phyloP scores from a whole-genome alignment of 1,284 basidiomycete species.

The Puccinia horiana region DNA sequence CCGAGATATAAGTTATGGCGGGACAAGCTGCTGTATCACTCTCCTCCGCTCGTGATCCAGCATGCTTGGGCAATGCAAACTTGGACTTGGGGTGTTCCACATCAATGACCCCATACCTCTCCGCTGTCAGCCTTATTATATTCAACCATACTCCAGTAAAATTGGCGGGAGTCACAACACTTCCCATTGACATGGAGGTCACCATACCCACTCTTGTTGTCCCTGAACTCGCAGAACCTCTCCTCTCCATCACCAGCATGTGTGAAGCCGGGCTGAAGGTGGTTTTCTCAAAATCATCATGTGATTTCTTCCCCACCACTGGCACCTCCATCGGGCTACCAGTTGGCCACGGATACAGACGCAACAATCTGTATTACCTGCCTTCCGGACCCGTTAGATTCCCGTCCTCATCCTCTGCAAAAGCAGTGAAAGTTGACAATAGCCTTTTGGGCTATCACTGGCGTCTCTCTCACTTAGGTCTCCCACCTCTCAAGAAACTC shows the following conservation, averaged over 20 bases:
- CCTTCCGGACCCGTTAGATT: neutral
- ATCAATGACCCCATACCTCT: too few species aligned
- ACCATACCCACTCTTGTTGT: constrained; percentile 1
- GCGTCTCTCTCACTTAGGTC: neutral
- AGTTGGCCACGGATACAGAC: neutral
- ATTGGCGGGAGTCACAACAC: too few species aligned
- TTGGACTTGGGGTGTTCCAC: too few species aligned
- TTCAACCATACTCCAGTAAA: too few species aligned
- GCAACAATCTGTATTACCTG: neutral
- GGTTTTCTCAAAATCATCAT: neutral
- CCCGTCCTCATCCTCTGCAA: neutral
- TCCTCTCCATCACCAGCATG: neutral
- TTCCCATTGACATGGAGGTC: too few species aligned
- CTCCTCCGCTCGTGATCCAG: too few species aligned
- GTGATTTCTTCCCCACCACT: neutral
- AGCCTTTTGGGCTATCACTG: neutral
- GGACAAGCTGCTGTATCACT: too few species aligned
- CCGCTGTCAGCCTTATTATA: too few species aligned
- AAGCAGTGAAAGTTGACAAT: neutral
- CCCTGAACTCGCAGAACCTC: neutral
- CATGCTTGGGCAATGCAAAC: too few species aligned
- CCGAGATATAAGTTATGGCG: too few species aligned
- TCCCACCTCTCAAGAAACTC: neutral
- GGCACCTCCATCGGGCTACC: neutral
- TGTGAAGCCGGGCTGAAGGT: neutral